These are phyloP conservation scores for Austroboletus eburneus DNA, from an alignment of 768 basidiomycete genomes.

Conservation along the genomic window DNA sequence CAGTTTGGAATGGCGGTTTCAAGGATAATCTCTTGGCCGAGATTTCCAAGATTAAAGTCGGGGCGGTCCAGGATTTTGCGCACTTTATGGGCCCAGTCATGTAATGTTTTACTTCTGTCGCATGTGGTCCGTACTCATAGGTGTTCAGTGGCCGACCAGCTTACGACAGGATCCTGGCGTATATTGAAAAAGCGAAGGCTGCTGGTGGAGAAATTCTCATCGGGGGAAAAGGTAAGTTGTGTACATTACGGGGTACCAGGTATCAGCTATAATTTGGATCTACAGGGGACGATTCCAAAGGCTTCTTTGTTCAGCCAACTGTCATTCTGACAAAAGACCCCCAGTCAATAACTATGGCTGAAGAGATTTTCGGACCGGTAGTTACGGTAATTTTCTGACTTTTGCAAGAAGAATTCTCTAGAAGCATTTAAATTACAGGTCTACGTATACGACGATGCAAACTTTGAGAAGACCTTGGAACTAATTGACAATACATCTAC, in stretches of 20 bases:
- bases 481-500: constrained; percentile 81
- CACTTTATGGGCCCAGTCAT: constrained; percentile 98
- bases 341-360: constrained; percentile 79
- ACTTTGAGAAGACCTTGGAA: constrained; percentile 83
- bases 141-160: constrained; percentile 68
- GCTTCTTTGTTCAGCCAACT: constrained; percentile 93
- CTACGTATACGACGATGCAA: constrained; percentile 83
- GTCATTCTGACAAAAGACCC: constrained; percentile 92
- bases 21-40: constrained; percentile 73
- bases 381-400: constrained; percentile 58
- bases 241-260: too few relatives aligned
- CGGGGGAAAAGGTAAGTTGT: constrained; percentile 69
- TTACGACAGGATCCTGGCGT: constrained; percentile 80
- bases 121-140: background rate
- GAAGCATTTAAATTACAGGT: constrained; percentile 45
- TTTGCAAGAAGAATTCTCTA: background rate
- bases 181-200: constrained; percentile 82
- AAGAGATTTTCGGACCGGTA: constrained; percentile 98
- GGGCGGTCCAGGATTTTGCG: constrained; percentile 65
- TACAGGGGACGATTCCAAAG: constrained; percentile 81
- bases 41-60: constrained; percentile 82
- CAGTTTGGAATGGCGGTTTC: constrained; percentile 84
- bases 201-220: constrained; percentile 86
- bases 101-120: constrained; percentile 36
- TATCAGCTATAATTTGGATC: too few relatives aligned